phyloP scores from a whole-genome alignment of 495 filamentous ascomycete species.

The Copromyces sp. region DNA sequence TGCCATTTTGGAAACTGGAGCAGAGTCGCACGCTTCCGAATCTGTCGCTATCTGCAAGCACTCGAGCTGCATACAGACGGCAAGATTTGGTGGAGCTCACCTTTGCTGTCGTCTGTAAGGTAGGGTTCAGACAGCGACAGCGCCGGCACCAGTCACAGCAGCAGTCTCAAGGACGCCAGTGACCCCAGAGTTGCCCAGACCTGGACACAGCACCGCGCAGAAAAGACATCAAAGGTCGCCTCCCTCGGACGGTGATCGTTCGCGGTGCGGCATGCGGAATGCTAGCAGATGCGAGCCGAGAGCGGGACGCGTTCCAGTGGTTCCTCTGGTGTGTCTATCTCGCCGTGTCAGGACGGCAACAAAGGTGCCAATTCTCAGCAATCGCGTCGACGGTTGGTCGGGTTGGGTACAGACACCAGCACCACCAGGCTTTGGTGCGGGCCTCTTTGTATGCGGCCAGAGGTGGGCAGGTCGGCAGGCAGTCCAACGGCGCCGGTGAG shows the following conservation, averaged over 20 bases:
- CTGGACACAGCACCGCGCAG: neutral
- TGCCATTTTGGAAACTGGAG: neutral
- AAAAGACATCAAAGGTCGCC: neutral
- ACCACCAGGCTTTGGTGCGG: conserved; percentile 16
- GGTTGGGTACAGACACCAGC: conserved; percentile 22
- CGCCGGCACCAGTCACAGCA: neutral
- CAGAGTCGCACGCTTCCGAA: neutral
- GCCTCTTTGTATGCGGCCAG: conserved; percentile 30
- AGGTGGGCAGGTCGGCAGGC: conserved; percentile 12
- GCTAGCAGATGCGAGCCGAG: conserved; percentile 1
- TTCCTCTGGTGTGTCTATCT: conserved; percentile 1
- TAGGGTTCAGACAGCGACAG: neutral
- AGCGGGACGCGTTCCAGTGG: conserved; percentile 16
- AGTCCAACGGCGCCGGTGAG: conserved; percentile 9
- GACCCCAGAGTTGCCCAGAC: neutral
- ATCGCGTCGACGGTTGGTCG: conserved; percentile 4
- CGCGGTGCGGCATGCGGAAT: neutral
- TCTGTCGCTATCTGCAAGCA: neutral
- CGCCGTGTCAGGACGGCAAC: conserved; percentile 25
- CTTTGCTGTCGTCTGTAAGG: neutral
- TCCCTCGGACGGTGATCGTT: neutral
- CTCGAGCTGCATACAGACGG: neutral
- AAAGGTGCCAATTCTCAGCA: conserved; percentile 14
- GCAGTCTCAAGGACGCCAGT: neutral
- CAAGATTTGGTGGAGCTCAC: neutral